These are phyloP conservation scores for Ceratocystis eucalypticola DNA, from an alignment of 2,329 filamentous ascomycete genomes.

Conservation along the genomic window DNA sequence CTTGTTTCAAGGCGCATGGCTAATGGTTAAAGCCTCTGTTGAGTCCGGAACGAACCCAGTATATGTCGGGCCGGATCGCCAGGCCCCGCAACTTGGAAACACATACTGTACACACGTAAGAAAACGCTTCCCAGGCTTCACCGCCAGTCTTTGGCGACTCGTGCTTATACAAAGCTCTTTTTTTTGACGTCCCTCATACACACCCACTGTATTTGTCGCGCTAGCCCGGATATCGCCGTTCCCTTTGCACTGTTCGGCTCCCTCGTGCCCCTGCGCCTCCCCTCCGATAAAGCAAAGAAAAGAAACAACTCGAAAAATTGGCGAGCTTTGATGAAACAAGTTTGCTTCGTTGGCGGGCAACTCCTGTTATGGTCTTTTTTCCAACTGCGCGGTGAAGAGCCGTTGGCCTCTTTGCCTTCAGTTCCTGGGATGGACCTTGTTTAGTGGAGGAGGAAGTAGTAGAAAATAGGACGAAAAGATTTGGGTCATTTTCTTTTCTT, in stretches of 20 bases:
- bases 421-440: constrained; percentile 1
- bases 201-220: not conserved
- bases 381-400: not conserved
- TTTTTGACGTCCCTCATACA: too few species aligned
- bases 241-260: not conserved
- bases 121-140: not conserved
- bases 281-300: too few species aligned
- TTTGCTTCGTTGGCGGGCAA: not conserved
- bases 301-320: not conserved
- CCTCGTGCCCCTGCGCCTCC: not conserved
- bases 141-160: not conserved
- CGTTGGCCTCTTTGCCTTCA: not conserved
- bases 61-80: not conserved
- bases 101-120: not conserved
- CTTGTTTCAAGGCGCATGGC: too few species aligned
- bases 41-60: not conserved
- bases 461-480: not conserved
- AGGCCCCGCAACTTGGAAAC: not conserved
- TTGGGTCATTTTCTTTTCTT: not conserved
- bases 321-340: not conserved
- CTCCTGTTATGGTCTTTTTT: not conserved
- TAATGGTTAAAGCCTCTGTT: not conserved
- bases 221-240: not conserved
- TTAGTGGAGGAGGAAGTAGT: not conserved
- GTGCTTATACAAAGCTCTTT: not conserved